Evolutionary conservation across 305 asterid genomes (phyloP), one percentile per base, ranked within the genome.

Genomic region (Ilex paraguariensis): DNA sequence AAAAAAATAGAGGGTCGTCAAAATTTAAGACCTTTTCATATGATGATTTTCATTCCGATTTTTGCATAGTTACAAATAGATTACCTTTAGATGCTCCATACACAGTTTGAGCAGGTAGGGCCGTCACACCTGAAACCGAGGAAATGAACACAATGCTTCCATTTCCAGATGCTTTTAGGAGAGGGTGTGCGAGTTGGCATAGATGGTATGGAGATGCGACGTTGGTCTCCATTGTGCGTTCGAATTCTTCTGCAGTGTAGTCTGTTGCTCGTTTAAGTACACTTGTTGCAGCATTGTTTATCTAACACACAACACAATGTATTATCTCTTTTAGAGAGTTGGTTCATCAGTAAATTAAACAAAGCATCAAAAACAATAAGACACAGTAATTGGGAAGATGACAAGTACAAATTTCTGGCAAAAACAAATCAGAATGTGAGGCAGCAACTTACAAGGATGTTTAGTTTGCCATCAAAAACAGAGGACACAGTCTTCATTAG

Each of bases 91-190:
- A 50, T 61, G 66, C 66, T 31, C 52, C 69, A 60, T 81, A 77
- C 2, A 75, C 11, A 15, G 83, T 55, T 7, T 2, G 21, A 3
- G 3, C 13, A 21, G 75, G 68, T 0, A 70, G 55, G 14, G 77
- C 77, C 52, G 64, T 36, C 45, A 67, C 31, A 14, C 83, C 86
- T 9, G 64, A 72, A 6, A 81, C 74, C 4, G 86, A 81, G 51
- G 81, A 72, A 59, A 77, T 72, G 49, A 81, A 72, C 4, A 81
- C 73, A 31, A 81, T 73, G 62, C 56, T 77, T 33, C 81, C 86
- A 46, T 28, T 56, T 57, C 60, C 73, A 6, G 86, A 77, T 9
- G 73, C 81, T 52, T 80, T 80, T 3, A 80, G 68, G 7, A 77
- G 59, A 10, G 81, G 83, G 33, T 69, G 64, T 28, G 83, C 70